Evolutionary conservation across 129 eudicot genomes (phyloP).

Genomic region (Lactuca sativa): DNA sequence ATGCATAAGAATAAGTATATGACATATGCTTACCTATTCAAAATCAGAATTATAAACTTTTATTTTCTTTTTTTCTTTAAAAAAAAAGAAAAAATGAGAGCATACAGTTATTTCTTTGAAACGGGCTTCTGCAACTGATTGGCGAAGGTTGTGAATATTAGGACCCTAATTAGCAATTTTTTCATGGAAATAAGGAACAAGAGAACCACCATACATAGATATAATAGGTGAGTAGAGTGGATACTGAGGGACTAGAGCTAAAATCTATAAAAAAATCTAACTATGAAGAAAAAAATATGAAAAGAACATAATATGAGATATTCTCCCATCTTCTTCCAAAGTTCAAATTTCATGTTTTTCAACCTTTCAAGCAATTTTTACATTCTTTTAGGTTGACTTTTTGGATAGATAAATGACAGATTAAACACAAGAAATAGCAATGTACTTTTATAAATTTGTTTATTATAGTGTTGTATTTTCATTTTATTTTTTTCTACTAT

Average conservation of each 20-base stretch:
- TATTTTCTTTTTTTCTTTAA: not conserved
- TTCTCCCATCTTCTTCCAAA: too few relatives aligned
- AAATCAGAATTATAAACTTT: not conserved
- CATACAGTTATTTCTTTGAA: constrained; percentile 83
- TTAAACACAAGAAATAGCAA: too few relatives aligned
- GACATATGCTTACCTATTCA: constrained; percentile 48
- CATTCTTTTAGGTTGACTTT: too few relatives aligned
- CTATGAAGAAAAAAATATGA: too few relatives aligned
- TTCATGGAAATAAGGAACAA: constrained; percentile 92
- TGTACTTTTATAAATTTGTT: too few relatives aligned
- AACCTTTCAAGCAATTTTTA: too few relatives aligned
- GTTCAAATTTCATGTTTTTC: too few relatives aligned
- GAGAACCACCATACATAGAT: constrained; percentile 83
- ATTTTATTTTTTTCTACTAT: too few relatives aligned
- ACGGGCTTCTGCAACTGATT: constrained; percentile 78
- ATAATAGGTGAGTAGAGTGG: constrained; percentile 97
- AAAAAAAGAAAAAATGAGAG: not conserved
- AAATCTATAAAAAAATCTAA: constrained; percentile 42
- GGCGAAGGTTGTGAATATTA: constrained; percentile 74
- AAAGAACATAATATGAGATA: too few relatives aligned
- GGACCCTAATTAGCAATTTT: constrained; percentile 98
- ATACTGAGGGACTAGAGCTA: constrained; percentile 98
- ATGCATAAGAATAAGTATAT: too few relatives aligned
- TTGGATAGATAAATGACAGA: too few relatives aligned
- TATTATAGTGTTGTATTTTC: too few relatives aligned